phyloP scores from a whole-genome alignment of 805 yeast genomes.

The Helenozyma rhizophorensis region DNA sequence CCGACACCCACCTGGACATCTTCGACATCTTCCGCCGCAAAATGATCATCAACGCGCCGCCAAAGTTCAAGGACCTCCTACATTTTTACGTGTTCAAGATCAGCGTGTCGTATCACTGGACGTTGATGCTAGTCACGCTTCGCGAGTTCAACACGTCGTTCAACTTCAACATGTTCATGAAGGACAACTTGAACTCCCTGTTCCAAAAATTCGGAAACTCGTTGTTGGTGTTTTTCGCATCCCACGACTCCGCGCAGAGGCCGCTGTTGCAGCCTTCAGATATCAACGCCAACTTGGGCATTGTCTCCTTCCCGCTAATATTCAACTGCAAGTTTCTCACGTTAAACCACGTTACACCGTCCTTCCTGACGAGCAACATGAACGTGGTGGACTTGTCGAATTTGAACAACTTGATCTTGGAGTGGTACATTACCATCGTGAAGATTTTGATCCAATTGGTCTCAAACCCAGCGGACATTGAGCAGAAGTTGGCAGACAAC shows the following conservation, averaged over 20 bases:
- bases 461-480: neutral
- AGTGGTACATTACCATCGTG: constrained; percentile 43
- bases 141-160: constrained; percentile 38
- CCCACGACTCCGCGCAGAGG: constrained; percentile 6
- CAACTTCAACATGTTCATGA: constrained; percentile 16
- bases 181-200: constrained; percentile 13
- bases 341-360: constrained; percentile 12
- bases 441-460: constrained; percentile 36
- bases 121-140: constrained; percentile 40
- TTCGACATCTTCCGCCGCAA: constrained; percentile 45
- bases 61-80: constrained; percentile 46
- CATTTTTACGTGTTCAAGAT: constrained; percentile 45
- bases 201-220: constrained; percentile 12
- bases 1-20: constrained; percentile 17
- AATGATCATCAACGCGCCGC: constrained; percentile 47
- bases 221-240: constrained; percentile 14
- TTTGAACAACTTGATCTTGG: constrained; percentile 37
- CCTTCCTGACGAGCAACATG: constrained; percentile 12
- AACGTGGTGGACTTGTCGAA: constrained; percentile 20
- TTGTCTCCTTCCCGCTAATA: constrained; percentile 46
- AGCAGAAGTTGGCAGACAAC: constrained; percentile 9
- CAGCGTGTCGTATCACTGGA: constrained; percentile 38
- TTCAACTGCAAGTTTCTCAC: constrained; percentile 32
- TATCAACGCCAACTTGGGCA: constrained; percentile 49
- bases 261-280: constrained; percentile 11